phyloP scores from a whole-genome alignment of 176 grass and related monocot species.

The Carex cristatella region DNA sequence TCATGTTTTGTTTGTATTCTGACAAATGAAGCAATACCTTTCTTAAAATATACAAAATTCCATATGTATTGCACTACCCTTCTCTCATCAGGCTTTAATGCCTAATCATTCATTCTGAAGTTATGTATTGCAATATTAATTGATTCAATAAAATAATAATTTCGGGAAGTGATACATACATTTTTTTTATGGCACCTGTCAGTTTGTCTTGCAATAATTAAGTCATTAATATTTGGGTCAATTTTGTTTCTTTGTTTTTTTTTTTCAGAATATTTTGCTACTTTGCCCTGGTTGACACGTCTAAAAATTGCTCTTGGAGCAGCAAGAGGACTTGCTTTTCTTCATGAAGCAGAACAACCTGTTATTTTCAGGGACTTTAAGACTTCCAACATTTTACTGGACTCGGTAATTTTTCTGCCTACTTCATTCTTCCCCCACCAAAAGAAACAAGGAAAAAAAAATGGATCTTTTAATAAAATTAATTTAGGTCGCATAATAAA shows the following conservation, averaged over 20 bases:
- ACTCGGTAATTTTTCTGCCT: slow-evolving; percentile 44
- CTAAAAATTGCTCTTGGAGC: slow-evolving; percentile 83
- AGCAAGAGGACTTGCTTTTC: slow-evolving; percentile 77
- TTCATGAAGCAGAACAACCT: slow-evolving; percentile 79
- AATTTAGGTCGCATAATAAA: neutral
- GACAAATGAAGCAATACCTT: neutral
- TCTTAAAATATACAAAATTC: neutral
- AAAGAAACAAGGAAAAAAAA: neutral
- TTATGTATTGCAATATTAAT: neutral
- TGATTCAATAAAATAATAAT: neutral
- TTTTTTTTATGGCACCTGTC: neutral
- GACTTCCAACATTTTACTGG: slow-evolving; percentile 90
- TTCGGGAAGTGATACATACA: neutral
- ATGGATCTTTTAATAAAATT: neutral
- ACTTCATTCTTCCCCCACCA: neutral
- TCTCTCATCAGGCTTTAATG: neutral
- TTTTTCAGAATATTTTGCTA: slow-evolving; percentile 51
- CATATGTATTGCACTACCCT: neutral
- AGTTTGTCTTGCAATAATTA: neutral
- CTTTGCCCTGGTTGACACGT: slow-evolving; percentile 81
- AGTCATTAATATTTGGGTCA: neutral
- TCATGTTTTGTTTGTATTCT: neutral
- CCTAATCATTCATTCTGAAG: neutral
- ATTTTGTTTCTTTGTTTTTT: neutral
- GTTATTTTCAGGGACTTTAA: slow-evolving; percentile 98